Evolutionary conservation across 306 rosid genomes (phyloP).

Genomic region (Mimosa pudica): DNA sequence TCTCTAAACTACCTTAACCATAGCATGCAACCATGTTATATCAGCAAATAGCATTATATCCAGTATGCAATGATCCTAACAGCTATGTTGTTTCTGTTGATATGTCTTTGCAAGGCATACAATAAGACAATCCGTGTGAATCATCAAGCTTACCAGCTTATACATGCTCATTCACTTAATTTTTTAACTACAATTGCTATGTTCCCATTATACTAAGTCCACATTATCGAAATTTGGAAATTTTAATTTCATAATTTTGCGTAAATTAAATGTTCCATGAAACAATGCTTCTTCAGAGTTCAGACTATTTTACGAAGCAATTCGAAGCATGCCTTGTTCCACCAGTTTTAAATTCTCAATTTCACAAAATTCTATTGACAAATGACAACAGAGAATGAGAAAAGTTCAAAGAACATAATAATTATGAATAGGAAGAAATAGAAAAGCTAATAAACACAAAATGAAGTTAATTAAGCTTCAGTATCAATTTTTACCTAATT

Average conservation of each 20-base stretch:
- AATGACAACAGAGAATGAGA: not conserved
- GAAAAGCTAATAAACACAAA: not conserved
- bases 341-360: not conserved
- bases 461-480: not conserved
- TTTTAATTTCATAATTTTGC: not conserved
- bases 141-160: not conserved
- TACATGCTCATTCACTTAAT: not conserved
- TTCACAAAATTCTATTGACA: not conserved
- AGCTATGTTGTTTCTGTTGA: not conserved
- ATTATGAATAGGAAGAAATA: not conserved
- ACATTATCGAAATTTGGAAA: not conserved
- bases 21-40: not conserved
- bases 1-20: not conserved
- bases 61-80: not conserved
- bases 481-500: not conserved
- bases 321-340: not conserved
- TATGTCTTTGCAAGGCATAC: not conserved
- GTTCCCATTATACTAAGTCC: not conserved
- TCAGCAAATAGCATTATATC: not conserved
- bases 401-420: not conserved
- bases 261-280: not conserved
- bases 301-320: not conserved
- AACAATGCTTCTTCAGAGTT: not conserved
- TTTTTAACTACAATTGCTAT: not conserved
- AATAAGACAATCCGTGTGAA: not conserved